Conservation (phyloP, 371 early-diverging fungal species). For the Neoconidiobolus thromboides region DNA sequence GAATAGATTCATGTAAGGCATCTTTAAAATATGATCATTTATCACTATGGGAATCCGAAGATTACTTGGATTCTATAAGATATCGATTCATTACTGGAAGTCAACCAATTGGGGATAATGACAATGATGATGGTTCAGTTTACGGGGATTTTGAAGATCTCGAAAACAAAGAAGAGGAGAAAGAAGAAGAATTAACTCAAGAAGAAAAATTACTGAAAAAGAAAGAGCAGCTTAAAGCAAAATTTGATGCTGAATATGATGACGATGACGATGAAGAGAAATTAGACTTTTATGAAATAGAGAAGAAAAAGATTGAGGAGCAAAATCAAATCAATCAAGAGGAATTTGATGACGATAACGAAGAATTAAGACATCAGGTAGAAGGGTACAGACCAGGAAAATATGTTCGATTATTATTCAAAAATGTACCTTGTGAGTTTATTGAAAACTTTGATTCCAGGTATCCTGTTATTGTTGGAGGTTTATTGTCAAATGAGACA, state of each 20-base stretch:
- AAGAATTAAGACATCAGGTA: slow-evolving; percentile 47
- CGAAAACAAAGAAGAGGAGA: slow-evolving; percentile 28
- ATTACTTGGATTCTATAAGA: slow-evolving; percentile 45
- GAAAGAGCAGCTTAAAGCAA: slow-evolving; percentile 74
- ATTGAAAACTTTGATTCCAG: slow-evolving; percentile 70
- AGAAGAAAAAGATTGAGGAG: slow-evolving; percentile 65
- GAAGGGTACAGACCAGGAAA: slow-evolving; percentile 80
- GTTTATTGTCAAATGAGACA: slow-evolving; percentile 69
- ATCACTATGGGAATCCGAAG: slow-evolving; percentile 48
- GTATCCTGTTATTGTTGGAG: slow-evolving; percentile 80
- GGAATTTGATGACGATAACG: slow-evolving; percentile 74
- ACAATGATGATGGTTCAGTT: slow-evolving; percentile 33
- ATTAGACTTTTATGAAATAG: slow-evolving; percentile 67
- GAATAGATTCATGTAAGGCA: slow-evolving; percentile 47
- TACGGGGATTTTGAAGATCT: slow-evolving; percentile 85
- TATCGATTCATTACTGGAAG: slow-evolving; percentile 70
- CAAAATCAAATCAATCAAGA: slow-evolving; percentile 59
- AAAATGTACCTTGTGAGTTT: slow-evolving; percentile 85
- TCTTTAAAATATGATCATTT: slow-evolving; percentile 29
- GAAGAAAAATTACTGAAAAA: slow-evolving; percentile 47
- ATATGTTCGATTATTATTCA: slow-evolving; percentile 79
- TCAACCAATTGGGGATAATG: slow-evolving; percentile 16
- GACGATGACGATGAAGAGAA: slow-evolving; percentile 48
- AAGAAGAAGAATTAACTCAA: slow-evolving; percentile 17
- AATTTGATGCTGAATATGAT: slow-evolving; percentile 83